Conservation (phyloP, 2,329 filamentous ascomycete genomes). For the Didymella lethalis region DNA sequence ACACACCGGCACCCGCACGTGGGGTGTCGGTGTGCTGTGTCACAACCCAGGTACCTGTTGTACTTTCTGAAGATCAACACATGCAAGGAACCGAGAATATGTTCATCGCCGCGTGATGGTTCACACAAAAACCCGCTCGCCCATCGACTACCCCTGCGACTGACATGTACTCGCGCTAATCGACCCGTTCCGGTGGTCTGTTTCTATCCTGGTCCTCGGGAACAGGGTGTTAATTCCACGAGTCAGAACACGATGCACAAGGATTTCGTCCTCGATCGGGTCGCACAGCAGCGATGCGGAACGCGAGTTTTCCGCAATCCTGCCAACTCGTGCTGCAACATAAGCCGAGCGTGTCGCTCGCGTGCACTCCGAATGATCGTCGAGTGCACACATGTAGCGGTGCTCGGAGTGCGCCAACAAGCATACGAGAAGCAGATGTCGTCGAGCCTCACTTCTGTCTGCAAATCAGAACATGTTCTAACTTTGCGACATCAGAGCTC, state of each 20-base stretch:
- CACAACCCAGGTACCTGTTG: neutral
- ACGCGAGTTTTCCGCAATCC: slow-evolving; percentile 3
- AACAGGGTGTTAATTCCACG: slow-evolving; percentile 14
- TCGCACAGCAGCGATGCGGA: slow-evolving; percentile 15
- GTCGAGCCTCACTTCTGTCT: neutral
- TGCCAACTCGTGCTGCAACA: neutral
- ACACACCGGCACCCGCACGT: neutral
- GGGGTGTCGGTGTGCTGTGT: neutral
- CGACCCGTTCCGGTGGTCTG: slow-evolving; percentile 16
- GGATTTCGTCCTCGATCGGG: slow-evolving; percentile 11
- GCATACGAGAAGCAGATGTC: neutral
- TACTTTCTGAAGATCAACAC: neutral
- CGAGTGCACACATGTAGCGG: neutral
- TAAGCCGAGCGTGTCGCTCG: slow-evolving; percentile 11
- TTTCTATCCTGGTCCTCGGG: slow-evolving; percentile 13
- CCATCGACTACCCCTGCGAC: neutral
- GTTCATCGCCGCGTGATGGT: neutral
- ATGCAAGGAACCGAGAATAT: neutral
- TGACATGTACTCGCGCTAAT: slow-evolving; percentile 4
- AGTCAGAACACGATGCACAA: slow-evolving; percentile 15
- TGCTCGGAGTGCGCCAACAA: neutral
- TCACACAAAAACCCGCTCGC: neutral
- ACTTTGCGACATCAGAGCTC: neutral
- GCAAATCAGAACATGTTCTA: neutral
- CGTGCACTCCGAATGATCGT: slow-evolving; percentile 1